Evolutionary conservation across 2,329 filamentous ascomycete genomes (phyloP).

Genomic region (Colletotrichum incanum): DNA sequence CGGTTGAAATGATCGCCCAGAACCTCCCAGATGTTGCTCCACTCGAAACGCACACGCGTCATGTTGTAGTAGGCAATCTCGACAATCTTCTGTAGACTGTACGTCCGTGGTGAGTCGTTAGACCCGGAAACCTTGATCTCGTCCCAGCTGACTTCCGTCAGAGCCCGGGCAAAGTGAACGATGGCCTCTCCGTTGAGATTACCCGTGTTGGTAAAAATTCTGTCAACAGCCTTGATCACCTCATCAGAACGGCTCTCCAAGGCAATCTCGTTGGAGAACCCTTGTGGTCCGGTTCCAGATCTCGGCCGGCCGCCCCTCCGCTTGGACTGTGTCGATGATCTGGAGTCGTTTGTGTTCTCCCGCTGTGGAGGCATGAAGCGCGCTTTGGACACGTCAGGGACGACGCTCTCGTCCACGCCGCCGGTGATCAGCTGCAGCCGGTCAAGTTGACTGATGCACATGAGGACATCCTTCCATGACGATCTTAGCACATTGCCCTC

Average conservation of each 20-base stretch:
- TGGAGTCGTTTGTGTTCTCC: slow-evolving; percentile 68
- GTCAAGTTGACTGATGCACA: slow-evolving; percentile 96
- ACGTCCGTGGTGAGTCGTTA: slow-evolving; percentile 95
- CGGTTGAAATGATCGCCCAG: slow-evolving; percentile 99
- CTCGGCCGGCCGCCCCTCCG: slow-evolving; percentile 60
- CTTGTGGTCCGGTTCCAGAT: slow-evolving; percentile 73
- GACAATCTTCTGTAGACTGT: slow-evolving; percentile 97
- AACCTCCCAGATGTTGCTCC: slow-evolving; percentile 97
- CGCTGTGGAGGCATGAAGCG: slow-evolving; percentile 77
- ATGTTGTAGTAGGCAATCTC: slow-evolving; percentile 99
- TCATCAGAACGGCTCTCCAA: slow-evolving; percentile 94
- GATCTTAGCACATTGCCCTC: slow-evolving; percentile 91
- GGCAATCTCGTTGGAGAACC: slow-evolving; percentile 84
- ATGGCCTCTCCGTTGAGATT: slow-evolving; percentile 95
- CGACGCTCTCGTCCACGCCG: slow-evolving; percentile 91
- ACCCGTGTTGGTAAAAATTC: slow-evolving; percentile 97
- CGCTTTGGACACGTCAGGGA: slow-evolving; percentile 92
- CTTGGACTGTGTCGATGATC: slow-evolving; percentile 77
- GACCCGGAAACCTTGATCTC: slow-evolving; percentile 98
- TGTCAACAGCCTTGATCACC: slow-evolving; percentile 91
- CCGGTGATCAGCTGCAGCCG: slow-evolving; percentile 95
- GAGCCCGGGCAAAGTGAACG: slow-evolving; percentile 91
- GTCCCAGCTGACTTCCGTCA: slow-evolving; percentile 98
- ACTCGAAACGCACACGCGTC: slow-evolving; percentile 97
- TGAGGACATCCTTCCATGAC: slow-evolving; percentile 96